Conservation (phyloP, 192 early-diverging fungal genomes). For the Funneliformis geosporum region DNA sequence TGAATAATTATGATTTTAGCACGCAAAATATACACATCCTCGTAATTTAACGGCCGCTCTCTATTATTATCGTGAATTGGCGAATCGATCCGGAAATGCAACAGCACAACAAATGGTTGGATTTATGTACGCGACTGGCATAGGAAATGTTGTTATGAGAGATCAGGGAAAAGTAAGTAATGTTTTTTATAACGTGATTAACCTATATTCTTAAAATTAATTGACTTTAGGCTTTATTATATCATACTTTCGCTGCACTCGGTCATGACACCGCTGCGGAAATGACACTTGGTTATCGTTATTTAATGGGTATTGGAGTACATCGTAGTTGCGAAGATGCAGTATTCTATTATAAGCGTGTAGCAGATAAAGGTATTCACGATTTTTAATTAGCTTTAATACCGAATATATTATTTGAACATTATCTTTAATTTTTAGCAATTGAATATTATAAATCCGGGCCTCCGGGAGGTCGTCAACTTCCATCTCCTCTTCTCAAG, state of each 20-base stretch:
- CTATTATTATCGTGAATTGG: conserved; percentile 61
- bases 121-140: conserved; percentile 86
- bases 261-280: conserved; percentile 74
- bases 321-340: conserved; percentile 78
- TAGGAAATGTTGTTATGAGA: conserved; percentile 65
- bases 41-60: conserved; percentile 65
- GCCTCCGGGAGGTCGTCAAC: conserved; percentile 77
- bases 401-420: neutral
- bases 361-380: conserved; percentile 70
- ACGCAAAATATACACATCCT: conserved; percentile 18
- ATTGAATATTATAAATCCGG: conserved; percentile 68
- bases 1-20: neutral
- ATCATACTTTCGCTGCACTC: conserved; percentile 81
- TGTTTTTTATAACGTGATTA: neutral
- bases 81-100: conserved; percentile 69
- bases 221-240: conserved; percentile 55
- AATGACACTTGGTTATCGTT: conserved; percentile 84
- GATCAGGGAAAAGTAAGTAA: conserved; percentile 67
- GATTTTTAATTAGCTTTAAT: neutral
- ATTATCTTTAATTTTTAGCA: conserved; percentile 45
- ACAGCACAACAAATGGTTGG: conserved; percentile 90
- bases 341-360: conserved; percentile 73
- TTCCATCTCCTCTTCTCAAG: conserved; percentile 70
- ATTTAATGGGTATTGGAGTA: conserved; percentile 79
- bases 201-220: neutral